Percentiles rank a stretch among this genome's conserved stretches.
These are phyloP conservation scores for Periconia sp. DNA, from an alignment of 2,329 filamentous ascomycete species.

Conservation along the genomic window DNA sequence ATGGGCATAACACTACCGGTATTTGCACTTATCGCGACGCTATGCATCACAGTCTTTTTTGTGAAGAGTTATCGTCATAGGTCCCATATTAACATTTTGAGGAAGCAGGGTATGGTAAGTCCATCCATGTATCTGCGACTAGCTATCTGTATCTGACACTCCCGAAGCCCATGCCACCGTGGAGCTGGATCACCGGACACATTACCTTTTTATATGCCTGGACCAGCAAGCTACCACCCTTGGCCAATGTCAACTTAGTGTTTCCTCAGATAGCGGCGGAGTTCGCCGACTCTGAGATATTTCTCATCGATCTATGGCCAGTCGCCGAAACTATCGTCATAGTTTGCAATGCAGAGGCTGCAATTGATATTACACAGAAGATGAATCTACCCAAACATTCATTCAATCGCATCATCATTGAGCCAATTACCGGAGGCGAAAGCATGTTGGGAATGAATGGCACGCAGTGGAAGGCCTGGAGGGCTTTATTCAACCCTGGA, in stretches of 20 bases:
- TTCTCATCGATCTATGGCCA: slow-evolving; percentile 16
- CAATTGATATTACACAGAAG: neutral
- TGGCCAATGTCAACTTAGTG: slow-evolving; percentile 9
- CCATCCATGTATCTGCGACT: no score
- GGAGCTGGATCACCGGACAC: slow-evolving; percentile 13
- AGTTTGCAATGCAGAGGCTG: neutral
- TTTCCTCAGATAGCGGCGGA: slow-evolving; percentile 2
- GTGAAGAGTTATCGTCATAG: no score
- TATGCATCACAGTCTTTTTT: no score
- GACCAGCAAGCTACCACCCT: slow-evolving; percentile 3
- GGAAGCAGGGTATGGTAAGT: no score
- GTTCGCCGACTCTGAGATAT: slow-evolving; percentile 6
- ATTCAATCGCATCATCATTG: neutral
- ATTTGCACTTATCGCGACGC: no score
- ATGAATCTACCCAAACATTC: slow-evolving; percentile 2
- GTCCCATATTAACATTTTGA: no score
- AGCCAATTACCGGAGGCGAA: slow-evolving; percentile 29
- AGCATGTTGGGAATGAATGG: slow-evolving; percentile 18
- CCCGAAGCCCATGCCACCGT: no score
- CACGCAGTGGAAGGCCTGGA: slow-evolving; percentile 31
- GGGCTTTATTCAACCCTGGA: slow-evolving; percentile 20
- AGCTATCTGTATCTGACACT: no score
- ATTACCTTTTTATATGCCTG: slow-evolving; percentile 4
- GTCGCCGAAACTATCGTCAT: slow-evolving; percentile 8
- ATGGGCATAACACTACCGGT: no score